phyloP scores from a whole-genome alignment of 176 grass and related monocot genomes.

The Bonia amplexicaulis region DNA sequence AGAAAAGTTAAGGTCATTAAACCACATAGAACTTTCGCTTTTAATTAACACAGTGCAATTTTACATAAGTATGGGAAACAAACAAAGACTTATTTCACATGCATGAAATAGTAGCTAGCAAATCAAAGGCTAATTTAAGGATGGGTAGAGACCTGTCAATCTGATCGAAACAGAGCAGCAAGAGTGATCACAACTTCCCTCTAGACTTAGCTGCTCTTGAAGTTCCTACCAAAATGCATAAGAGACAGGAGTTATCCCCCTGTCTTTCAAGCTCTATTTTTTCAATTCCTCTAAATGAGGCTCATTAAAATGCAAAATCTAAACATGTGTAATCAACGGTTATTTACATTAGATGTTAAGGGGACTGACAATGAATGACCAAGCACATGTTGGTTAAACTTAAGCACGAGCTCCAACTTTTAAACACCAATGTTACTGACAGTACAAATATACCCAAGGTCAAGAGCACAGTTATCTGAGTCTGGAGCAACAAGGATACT shows the following conservation, averaged over 20 bases:
- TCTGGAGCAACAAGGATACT: neutral
- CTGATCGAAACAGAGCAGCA: slow-evolving; percentile 15
- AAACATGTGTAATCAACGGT: neutral
- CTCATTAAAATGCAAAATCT: neutral
- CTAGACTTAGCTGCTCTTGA: slow-evolving; percentile 18
- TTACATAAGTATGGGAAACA: neutral
- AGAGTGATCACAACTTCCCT: neutral
- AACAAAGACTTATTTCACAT: neutral
- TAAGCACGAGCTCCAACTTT: neutral
- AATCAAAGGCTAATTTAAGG: neutral
- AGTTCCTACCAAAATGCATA: slow-evolving; percentile 29
- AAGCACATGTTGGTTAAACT: neutral
- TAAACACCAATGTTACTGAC: neutral
- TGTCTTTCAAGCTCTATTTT: slow-evolving; percentile 3
- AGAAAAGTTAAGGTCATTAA: neutral
- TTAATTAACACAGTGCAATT: neutral
- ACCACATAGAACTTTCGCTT: neutral
- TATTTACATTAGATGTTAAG: neutral
- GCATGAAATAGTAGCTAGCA: slow-evolving; percentile 3
- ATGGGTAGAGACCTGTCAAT: slow-evolving; percentile 10
- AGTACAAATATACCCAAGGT: neutral
- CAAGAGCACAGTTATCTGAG: neutral
- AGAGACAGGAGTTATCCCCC: slow-evolving; percentile 27
- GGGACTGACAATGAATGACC: neutral
- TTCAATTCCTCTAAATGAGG: neutral